Evolutionary conservation across 2,329 filamentous ascomycete genomes (phyloP).

Genomic region (Penicillium sp.): DNA sequence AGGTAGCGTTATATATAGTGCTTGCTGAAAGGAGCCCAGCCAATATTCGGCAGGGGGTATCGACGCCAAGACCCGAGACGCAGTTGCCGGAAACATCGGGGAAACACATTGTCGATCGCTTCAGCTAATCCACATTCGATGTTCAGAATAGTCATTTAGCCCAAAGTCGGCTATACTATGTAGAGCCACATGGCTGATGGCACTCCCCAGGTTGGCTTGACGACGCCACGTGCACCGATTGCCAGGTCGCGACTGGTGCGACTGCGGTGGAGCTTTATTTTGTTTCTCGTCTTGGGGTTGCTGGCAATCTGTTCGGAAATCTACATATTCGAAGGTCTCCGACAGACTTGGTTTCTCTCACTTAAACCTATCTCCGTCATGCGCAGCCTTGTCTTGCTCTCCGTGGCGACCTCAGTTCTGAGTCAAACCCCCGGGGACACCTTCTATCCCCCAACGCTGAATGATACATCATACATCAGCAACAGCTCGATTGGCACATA

Average conservation of each 20-base stretch:
- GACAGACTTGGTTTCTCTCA: background rate
- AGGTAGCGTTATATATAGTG: background rate
- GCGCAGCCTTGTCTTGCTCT: conserved; percentile 12
- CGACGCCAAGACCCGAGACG: background rate
- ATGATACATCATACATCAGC: conserved; percentile 39
- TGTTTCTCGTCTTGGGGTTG: background rate
- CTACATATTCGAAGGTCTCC: background rate
- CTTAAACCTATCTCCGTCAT: conserved; percentile 3
- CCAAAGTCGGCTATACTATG: background rate
- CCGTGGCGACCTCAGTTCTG: conserved; percentile 8
- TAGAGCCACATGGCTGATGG: background rate
- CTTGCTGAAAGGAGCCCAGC: background rate
- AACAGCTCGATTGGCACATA: conserved; percentile 39
- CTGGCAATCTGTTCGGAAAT: background rate
- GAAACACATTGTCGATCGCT: background rate
- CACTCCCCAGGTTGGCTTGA: background rate
- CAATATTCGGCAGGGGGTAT: background rate
- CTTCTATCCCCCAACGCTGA: conserved; percentile 41
- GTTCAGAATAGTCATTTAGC: background rate
- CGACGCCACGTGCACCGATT: conserved; percentile 3
- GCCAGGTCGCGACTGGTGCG: conserved; percentile 2
- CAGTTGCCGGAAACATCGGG: background rate
- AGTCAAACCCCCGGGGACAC: conserved; percentile 20
- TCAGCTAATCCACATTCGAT: background rate
- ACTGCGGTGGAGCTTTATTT: background rate